phyloP scores from a whole-genome alignment of 257 asterid genomes.

The Haberlea rhodopensis region DNA sequence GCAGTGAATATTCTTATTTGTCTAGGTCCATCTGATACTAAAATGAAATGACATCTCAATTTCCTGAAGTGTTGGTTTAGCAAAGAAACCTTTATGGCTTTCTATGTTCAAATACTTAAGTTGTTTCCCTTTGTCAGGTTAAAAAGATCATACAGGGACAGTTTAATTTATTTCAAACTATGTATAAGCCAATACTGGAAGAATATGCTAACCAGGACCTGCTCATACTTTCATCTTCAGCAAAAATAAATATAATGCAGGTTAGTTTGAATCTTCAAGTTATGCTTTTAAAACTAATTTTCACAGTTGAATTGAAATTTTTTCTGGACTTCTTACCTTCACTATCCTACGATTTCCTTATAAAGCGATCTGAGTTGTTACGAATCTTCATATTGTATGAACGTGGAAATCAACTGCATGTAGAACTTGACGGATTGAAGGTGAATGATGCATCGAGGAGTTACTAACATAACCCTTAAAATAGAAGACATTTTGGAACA shows the following conservation, averaged over 20 bases:
- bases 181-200: slow-evolving; percentile 64
- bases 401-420: neutral
- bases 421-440: slow-evolving; percentile 9
- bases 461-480: slow-evolving; percentile 1
- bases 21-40: no score
- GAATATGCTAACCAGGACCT: slow-evolving; percentile 58
- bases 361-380: neutral
- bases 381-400: neutral
- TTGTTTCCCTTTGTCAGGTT: slow-evolving; percentile 43
- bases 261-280: slow-evolving; percentile 36
- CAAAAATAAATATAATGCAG: slow-evolving; percentile 53
- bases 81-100: slow-evolving; percentile 1
- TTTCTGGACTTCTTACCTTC: slow-evolving; percentile 8
- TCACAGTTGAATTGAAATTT: neutral
- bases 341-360: neutral
- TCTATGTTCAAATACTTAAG: slow-evolving; percentile 14
- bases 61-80: slow-evolving; percentile 15
- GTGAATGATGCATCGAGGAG: neutral
- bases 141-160: slow-evolving; percentile 81
- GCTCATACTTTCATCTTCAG: slow-evolving; percentile 51
- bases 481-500: neutral
- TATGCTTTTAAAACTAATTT: neutral
- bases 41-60: slow-evolving; percentile 9
- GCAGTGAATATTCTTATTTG: neutral
- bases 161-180: slow-evolving; percentile 51